Evolutionary conservation across 441 rosid species (phyloP).

Genomic region (Pelargonium citronellum): DNA sequence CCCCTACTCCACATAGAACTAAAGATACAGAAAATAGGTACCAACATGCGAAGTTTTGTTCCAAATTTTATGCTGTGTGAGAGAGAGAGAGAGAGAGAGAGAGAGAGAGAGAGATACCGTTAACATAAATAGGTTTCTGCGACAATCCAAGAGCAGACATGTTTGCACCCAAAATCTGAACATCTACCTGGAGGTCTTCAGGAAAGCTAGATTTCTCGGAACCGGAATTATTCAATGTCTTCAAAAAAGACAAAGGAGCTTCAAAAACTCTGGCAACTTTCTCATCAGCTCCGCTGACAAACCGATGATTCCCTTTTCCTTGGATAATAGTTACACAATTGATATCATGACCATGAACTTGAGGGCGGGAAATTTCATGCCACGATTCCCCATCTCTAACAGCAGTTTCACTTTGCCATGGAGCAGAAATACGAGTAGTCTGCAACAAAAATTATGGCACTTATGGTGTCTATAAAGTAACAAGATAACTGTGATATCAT

Average conservation of each 20-base stretch:
- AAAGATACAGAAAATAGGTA: background rate
- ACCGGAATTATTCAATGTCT: slow-evolving; percentile 62
- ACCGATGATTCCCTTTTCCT: slow-evolving; percentile 85
- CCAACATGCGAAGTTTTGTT: background rate
- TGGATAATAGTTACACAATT: slow-evolving; percentile 71
- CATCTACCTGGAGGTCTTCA: slow-evolving; percentile 50
- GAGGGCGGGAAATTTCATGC: slow-evolving; percentile 97
- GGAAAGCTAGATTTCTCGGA: slow-evolving; percentile 39
- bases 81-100: too few relatives aligned
- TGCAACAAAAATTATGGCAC: slow-evolving; percentile 27
- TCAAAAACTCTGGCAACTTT: slow-evolving; percentile 93
- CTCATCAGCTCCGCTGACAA: slow-evolving; percentile 93
- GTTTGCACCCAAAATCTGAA: slow-evolving; percentile 84
- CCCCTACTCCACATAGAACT: background rate
- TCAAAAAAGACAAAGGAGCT: slow-evolving; percentile 81
- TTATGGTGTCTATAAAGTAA: background rate
- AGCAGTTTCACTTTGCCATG: slow-evolving; percentile 55
- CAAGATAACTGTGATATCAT: background rate
- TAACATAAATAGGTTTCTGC: slow-evolving; percentile 81
- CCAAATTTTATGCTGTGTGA: too few relatives aligned
- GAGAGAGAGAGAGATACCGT: slow-evolving; percentile 38
- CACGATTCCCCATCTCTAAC: slow-evolving; percentile 39
- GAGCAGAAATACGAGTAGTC: slow-evolving; percentile 86
- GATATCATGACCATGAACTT: slow-evolving; percentile 94
- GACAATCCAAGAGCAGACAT: slow-evolving; percentile 97